These are phyloP conservation scores for Cordyceps sp. DNA, from an alignment of 2,329 filamentous ascomycete species.

Conservation along the genomic window DNA sequence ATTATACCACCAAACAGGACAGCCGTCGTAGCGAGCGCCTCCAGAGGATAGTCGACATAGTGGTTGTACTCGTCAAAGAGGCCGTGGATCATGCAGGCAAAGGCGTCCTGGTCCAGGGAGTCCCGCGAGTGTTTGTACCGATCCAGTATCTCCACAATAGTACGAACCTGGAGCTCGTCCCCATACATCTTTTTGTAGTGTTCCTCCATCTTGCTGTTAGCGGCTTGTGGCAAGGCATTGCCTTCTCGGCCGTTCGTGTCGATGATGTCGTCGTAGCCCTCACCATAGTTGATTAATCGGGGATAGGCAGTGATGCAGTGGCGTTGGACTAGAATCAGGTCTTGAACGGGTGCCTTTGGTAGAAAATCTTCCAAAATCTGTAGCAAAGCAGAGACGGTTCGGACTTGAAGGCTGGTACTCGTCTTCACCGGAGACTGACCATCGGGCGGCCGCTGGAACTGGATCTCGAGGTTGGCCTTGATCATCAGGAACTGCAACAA, in stretches of 20 bases:
- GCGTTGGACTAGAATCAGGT: constrained; percentile 68
- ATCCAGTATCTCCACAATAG: constrained; percentile 71
- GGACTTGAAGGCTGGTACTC: constrained; percentile 64
- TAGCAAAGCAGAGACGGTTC: constrained; percentile 68
- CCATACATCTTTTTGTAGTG: constrained; percentile 98
- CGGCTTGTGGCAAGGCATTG: constrained; percentile 63
- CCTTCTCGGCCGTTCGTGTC: constrained; percentile 67
- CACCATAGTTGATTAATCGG: constrained; percentile 87
- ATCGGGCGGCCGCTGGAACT: constrained; percentile 54
- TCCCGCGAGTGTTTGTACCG: constrained; percentile 79
- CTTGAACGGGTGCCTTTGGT: constrained; percentile 40
- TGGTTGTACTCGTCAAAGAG: constrained; percentile 95
- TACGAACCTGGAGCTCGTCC: constrained; percentile 69
- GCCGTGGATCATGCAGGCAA: constrained; percentile 96
- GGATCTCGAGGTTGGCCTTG: constrained; percentile 68
- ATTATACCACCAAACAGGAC: constrained; percentile 96
- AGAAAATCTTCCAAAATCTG: constrained; percentile 60
- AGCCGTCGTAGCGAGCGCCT: constrained; percentile 86
- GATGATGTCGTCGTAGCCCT: constrained; percentile 82
- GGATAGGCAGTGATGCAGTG: constrained; percentile 87
- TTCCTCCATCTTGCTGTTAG: constrained; percentile 88
- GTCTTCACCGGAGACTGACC: constrained; percentile 35
- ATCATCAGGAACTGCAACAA: constrained; percentile 69
- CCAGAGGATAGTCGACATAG: constrained; percentile 89
- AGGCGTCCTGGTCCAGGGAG: constrained; percentile 77